These are phyloP conservation scores for Xylaria polymorpha DNA, from an alignment of 2,329 filamentous ascomycete genomes.

Conservation along the genomic window DNA sequence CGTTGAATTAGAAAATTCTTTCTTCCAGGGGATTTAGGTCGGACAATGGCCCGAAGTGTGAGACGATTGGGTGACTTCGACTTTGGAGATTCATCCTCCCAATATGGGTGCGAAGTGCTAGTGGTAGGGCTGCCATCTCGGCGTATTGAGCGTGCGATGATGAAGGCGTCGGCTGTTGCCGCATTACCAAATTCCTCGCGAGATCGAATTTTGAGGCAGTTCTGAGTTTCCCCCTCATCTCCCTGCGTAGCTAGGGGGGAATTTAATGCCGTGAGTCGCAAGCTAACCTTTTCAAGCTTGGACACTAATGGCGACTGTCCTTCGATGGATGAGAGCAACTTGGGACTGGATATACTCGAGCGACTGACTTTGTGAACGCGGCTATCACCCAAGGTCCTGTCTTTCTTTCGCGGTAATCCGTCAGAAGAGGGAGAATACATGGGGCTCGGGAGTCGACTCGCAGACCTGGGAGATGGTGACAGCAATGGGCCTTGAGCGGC, in stretches of 20 bases:
- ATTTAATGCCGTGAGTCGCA: slow-evolving; percentile 36
- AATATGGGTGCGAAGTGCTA: slow-evolving; percentile 3
- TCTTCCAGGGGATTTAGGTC: slow-evolving; percentile 55
- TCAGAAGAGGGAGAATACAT: slow-evolving; percentile 52
- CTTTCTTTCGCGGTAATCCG: slow-evolving; percentile 52
- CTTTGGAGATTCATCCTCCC: slow-evolving; percentile 1
- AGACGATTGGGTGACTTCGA: slow-evolving; percentile 41
- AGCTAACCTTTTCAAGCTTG: slow-evolving; percentile 46
- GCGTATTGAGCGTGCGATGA: slow-evolving; percentile 57
- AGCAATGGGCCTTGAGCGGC: slow-evolving; percentile 45
- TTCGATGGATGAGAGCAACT: slow-evolving; percentile 46
- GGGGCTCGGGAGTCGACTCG: slow-evolving; percentile 51
- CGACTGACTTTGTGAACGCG: slow-evolving; percentile 48
- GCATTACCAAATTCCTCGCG: slow-evolving; percentile 54
- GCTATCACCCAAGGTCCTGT: slow-evolving; percentile 52
- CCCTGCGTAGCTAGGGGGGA: slow-evolving; percentile 11
- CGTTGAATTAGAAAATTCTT: slow-evolving; percentile 62
- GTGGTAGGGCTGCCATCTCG: slow-evolving; percentile 46
- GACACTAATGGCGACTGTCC: slow-evolving; percentile 48
- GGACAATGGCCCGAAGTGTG: slow-evolving; percentile 58
- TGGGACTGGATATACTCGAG: slow-evolving; percentile 39
- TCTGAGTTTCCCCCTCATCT: slow-evolving; percentile 39
- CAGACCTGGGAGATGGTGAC: slow-evolving; percentile 49
- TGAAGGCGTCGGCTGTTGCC: slow-evolving; percentile 58
- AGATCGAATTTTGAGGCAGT: slow-evolving; percentile 37